These are phyloP conservation scores for Garcia nutans DNA, from an alignment of 345 rosid genomes.

Conservation along the genomic window DNA sequence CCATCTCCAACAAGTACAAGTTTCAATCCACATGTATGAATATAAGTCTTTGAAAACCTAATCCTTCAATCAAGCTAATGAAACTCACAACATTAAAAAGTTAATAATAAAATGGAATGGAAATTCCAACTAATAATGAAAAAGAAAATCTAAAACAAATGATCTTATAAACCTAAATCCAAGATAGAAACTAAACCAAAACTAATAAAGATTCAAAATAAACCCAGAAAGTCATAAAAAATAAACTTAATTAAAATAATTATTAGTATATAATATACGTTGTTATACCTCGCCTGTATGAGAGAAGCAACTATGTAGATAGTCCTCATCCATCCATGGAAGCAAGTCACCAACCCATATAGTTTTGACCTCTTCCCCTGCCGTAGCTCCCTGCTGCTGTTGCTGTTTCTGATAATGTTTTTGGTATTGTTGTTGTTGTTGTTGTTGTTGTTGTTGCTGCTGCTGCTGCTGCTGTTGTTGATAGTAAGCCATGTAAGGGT, in stretches of 20 bases:
- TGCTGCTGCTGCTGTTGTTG: constrained; percentile 27
- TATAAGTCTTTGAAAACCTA: no score
- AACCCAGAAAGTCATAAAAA: neutral
- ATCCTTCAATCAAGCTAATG: no score
- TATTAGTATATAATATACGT: no score
- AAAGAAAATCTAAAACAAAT: no score
- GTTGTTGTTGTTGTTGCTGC: no score
- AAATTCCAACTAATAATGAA: no score
- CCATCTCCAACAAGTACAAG: neutral
- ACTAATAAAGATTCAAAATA: neutral
- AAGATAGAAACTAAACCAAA: neutral
- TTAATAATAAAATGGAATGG: no score
- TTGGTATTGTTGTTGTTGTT: constrained; percentile 31
- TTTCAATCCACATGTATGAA: no score
- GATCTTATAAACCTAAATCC: no score
- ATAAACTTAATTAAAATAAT: no score
- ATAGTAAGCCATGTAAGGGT: constrained; percentile 54
- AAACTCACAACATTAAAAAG: neutral
- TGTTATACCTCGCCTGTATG: constrained; percentile 79
- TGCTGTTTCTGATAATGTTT: constrained; percentile 22
- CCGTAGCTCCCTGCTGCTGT: constrained; percentile 36
- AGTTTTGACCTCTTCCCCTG: constrained; percentile 57
- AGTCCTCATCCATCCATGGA: constrained; percentile 85
- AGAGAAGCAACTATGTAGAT: constrained; percentile 69
- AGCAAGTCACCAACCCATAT: constrained; percentile 79